Base-by-base conservation (phyloP, 139 green algal species). In the Chlamydomonas incerta region DNA sequence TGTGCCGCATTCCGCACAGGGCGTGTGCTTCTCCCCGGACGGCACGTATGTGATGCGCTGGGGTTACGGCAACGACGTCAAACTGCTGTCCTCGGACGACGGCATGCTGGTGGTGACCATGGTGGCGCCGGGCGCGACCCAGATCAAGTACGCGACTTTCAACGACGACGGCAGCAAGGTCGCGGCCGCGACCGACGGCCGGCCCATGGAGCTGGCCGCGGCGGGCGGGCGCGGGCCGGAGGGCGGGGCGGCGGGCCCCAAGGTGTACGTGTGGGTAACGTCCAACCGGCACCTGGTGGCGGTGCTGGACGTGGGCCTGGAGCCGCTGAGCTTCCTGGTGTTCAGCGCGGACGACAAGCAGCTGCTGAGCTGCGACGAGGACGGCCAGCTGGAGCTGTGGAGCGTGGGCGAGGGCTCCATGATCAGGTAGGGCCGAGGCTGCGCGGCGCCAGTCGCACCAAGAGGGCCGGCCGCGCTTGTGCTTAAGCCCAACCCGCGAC, bases 351-450 rank as follows among this genome's bases (percentile, higher is more conserved):
- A 89, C 63, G 57, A 33, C 60, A 33, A 72, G 29, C 34, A 63
- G 28, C 34, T 91, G 58, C 80, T 91, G 72, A 86, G 72, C 9
- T 86, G 83, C 66, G 88, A 89, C 33, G 88, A 91, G 29, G 83
- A 91, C n/a, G 88, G 88, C 20, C 88, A 91, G 80, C 80, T 91
- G 80, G 88, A 91, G 79, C 82, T 87, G 35, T 91, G 88, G 88
- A 80, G 60, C 74, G 63, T 88, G 69, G 0, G 15, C n/a, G 37
- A 20, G 35, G 35, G 37, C 13, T n/a, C 18, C 26, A 75, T 31
- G 46, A 57, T 50, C 41, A 50, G 41, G 41, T 50, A 8, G 41
- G 41, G 41, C 41, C 41, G 8, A 8, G 41, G 41, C 41, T 50
- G 41, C 41, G 41, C 41, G 5, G n/a, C n/a, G n/a, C n/a, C n/a